A percentile compares a stretch with the other conserved stretches of the same genome.
These are phyloP conservation scores for Aspergillus sp. DNA, from an alignment of 2,329 filamentous ascomycete genomes.

Conservation along the genomic window DNA sequence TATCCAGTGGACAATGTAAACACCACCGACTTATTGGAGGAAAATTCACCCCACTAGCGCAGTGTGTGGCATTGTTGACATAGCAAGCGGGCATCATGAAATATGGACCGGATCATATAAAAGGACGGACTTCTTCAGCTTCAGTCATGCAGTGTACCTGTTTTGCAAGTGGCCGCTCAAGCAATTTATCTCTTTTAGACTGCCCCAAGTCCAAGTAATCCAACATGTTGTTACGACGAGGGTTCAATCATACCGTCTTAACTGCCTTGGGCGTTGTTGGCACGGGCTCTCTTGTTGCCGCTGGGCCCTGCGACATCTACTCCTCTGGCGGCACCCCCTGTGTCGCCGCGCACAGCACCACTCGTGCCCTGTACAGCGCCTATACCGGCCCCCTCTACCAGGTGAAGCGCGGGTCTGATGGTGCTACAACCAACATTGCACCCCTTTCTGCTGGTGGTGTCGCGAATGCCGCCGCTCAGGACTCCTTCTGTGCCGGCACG, in stretches of 20 bases:
- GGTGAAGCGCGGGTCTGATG: slow-evolving; percentile 54
- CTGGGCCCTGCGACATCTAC: slow-evolving; percentile 63
- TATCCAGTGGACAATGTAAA: neutral
- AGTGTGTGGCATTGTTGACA: too few species aligned
- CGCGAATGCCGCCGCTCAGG: slow-evolving; percentile 60
- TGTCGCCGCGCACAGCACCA: slow-evolving; percentile 64
- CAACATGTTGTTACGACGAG: neutral
- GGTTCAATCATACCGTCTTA: neutral
- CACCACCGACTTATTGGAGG: neutral
- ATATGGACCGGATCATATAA: neutral
- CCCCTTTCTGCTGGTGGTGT: slow-evolving; percentile 59
- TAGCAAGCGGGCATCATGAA: neutral
- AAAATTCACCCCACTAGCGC: neutral
- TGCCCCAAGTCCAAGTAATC: neutral
- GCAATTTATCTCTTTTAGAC: neutral
- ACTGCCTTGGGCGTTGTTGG: neutral
- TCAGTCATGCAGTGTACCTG: too few species aligned
- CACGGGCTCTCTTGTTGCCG: slow-evolving; percentile 38
- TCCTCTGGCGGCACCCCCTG: slow-evolving; percentile 58
- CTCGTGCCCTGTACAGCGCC: slow-evolving; percentile 57
- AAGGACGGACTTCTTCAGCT: neutral
- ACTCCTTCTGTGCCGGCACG: slow-evolving; percentile 58
- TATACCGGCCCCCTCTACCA: slow-evolving; percentile 59
- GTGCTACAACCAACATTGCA: slow-evolving; percentile 46
- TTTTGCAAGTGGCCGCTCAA: too few species aligned